A percentile compares a stretch with the other conserved stretches of the same genome.
Conservation (phyloP, 176 grass and related monocot genomes). For the Ampelocalamus luodianensis region DNA sequence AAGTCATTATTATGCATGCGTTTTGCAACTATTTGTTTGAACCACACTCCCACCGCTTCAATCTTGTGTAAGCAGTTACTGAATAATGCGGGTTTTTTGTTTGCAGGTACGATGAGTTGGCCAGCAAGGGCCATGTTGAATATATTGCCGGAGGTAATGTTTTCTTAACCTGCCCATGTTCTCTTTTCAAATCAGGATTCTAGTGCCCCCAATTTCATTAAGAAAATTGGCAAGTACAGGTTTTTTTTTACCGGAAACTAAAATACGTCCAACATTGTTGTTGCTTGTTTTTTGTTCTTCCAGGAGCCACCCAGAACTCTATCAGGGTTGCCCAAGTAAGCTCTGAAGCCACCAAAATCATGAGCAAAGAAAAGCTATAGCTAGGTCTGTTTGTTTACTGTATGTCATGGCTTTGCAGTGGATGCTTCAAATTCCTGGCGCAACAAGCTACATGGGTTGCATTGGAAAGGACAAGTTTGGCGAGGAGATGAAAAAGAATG, state of each 20-base stretch:
- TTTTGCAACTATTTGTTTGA: not conserved
- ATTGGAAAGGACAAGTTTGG: slow-evolving; percentile 98
- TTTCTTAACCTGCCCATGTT: slow-evolving; percentile 23
- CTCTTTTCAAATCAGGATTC: not conserved
- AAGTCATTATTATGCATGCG: not conserved
- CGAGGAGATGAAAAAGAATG: slow-evolving; percentile 93
- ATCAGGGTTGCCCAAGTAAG: slow-evolving; percentile 98
- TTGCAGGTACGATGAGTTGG: slow-evolving; percentile 89
- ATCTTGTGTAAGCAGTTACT: not conserved
- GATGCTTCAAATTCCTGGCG: slow-evolving; percentile 94
- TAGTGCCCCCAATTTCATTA: too few species aligned
- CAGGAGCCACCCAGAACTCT: slow-evolving; percentile 95
- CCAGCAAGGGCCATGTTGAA: slow-evolving; percentile 83
- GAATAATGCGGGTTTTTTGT: not conserved
- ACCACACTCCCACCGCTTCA: not conserved
- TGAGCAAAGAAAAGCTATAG: slow-evolving; percentile 21
- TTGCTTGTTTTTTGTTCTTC: slow-evolving; percentile 44
- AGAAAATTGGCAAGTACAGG: not conserved
- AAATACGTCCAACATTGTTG: not conserved
- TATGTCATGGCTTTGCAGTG: slow-evolving; percentile 63
- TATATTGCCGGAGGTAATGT: slow-evolving; percentile 89
- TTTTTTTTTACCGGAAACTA: not conserved
- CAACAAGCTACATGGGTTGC: slow-evolving; percentile 95
- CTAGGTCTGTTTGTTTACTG: slow-evolving; percentile 36
- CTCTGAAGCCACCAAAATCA: slow-evolving; percentile 6